A percentile compares a stretch with the other conserved stretches of the same genome.
Evolutionary conservation across 2,329 filamentous ascomycete species (phyloP).

Genomic region (Trichophyton schoenleinii): DNA sequence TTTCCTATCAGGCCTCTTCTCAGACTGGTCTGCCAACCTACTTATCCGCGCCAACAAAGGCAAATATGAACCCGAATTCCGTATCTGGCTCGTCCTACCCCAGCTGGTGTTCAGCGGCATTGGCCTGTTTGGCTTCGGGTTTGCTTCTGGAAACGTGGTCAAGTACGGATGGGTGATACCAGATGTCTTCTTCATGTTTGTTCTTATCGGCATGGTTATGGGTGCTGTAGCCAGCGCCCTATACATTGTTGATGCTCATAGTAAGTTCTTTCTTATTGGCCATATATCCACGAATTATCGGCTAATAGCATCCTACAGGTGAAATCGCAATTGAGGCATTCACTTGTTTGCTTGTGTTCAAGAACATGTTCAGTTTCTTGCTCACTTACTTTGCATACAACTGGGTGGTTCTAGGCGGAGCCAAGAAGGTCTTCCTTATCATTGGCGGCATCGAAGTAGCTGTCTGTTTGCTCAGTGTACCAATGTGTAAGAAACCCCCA

Average conservation of each 20-base stretch:
- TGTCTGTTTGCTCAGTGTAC: constrained; percentile 61
- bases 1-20: constrained; percentile 56
- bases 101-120: constrained; percentile 66
- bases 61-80: constrained; percentile 83
- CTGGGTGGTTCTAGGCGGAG: constrained; percentile 56
- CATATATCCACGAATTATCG: neutral
- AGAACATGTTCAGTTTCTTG: constrained; percentile 83
- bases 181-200: constrained; percentile 68
- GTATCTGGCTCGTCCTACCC: constrained; percentile 68
- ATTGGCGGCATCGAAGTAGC: constrained; percentile 66
- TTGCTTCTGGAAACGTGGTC: constrained; percentile 49
- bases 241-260: constrained; percentile 87
- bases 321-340: constrained; percentile 78
- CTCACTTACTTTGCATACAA: constrained; percentile 74
- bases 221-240: constrained; percentile 74
- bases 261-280: constrained; percentile 37
- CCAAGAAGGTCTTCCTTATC: constrained; percentile 51
- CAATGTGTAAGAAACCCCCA: constrained; percentile 54
- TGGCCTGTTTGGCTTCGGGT: constrained; percentile 74
- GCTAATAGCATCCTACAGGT: constrained; percentile 34
- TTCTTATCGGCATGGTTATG: constrained; percentile 83
- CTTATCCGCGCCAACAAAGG: constrained; percentile 66
- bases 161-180: constrained; percentile 61
- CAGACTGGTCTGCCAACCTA: constrained; percentile 57
- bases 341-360: constrained; percentile 82